phyloP scores from a whole-genome alignment of 306 rosid species.

The Lathyrus sativus region DNA sequence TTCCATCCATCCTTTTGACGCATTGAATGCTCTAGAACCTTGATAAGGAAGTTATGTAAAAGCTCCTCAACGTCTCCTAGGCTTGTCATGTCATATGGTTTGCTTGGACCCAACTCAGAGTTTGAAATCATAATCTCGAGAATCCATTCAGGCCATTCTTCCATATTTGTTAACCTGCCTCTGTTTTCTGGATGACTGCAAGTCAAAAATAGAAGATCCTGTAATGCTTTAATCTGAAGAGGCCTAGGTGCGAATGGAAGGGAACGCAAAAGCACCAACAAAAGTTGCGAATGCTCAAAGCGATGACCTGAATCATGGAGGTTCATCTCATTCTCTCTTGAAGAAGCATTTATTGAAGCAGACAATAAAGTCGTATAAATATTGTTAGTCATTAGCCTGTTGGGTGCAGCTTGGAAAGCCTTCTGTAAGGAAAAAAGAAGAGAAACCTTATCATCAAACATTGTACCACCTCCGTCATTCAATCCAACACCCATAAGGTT shows the following conservation, averaged over 20 bases:
- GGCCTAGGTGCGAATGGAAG: constrained; percentile 82
- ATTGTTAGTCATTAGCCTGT: constrained; percentile 81
- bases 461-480: constrained; percentile 75
- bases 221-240: constrained; percentile 82
- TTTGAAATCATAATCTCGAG: constrained; percentile 86
- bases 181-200: constrained; percentile 95
- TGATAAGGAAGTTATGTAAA: constrained; percentile 72
- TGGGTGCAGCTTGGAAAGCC: constrained; percentile 93
- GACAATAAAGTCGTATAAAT: constrained; percentile 79
- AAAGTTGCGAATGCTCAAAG: constrained; percentile 77
- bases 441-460: constrained; percentile 95
- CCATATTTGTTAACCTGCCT: constrained; percentile 72
- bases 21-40: constrained; percentile 91
- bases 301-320: constrained; percentile 90
- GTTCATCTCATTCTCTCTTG: constrained; percentile 82
- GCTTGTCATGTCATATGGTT: constrained; percentile 56
- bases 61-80: constrained; percentile 82
- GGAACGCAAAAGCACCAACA: constrained; percentile 86
- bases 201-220: constrained; percentile 99
- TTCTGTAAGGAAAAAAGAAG: constrained; percentile 89
- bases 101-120: constrained; percentile 74
- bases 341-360: constrained; percentile 90
- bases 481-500: constrained; percentile 69
- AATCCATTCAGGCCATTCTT: constrained; percentile 99
- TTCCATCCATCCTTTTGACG: constrained; percentile 98